Conservation (phyloP, 2,329 filamentous ascomycete genomes). For the Neurospora crassa region DNA sequence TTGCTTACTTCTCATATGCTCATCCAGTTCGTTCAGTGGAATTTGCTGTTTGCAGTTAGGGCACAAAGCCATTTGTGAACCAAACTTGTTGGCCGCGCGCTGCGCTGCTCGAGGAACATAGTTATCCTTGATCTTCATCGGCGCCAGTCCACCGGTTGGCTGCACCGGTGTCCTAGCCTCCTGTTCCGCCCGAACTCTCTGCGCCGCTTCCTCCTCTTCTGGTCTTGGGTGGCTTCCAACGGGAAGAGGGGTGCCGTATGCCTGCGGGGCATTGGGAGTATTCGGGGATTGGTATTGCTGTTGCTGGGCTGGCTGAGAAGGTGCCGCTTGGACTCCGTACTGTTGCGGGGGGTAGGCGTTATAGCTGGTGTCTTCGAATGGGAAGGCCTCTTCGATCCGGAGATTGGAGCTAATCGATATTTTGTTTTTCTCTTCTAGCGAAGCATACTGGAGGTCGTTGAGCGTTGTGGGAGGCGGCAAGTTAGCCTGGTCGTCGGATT, state of each 20-base stretch:
- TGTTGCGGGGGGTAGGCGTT: conserved; percentile 38
- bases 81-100: conserved; percentile 56
- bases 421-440: conserved; percentile 87
- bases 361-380: conserved; percentile 58
- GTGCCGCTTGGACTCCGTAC: conserved; percentile 35
- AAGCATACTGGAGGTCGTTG: conserved; percentile 86
- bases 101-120: conserved; percentile 80
- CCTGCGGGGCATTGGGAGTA: conserved; percentile 28
- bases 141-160: conserved; percentile 41
- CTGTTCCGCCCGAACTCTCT: conserved; percentile 57
- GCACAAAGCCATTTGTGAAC: conserved; percentile 63
- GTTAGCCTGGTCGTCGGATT: conserved; percentile 75
- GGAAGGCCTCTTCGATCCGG: conserved; percentile 92
- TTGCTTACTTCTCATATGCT: conserved; percentile 74
- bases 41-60: conserved; percentile 91
- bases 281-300: conserved; percentile 22
- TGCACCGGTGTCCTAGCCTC: conserved; percentile 45
- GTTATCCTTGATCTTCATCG: conserved; percentile 88
- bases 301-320: conserved; percentile 23
- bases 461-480: conserved; percentile 84
- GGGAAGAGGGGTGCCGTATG: conserved; percentile 24
- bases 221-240: conserved; percentile 25
- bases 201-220: conserved; percentile 54
- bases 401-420: conserved; percentile 74
- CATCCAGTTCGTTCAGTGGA: conserved; percentile 75